Evolutionary conservation across 148 eudicot genomes (phyloP).

Genomic region (Cornus florida): DNA sequence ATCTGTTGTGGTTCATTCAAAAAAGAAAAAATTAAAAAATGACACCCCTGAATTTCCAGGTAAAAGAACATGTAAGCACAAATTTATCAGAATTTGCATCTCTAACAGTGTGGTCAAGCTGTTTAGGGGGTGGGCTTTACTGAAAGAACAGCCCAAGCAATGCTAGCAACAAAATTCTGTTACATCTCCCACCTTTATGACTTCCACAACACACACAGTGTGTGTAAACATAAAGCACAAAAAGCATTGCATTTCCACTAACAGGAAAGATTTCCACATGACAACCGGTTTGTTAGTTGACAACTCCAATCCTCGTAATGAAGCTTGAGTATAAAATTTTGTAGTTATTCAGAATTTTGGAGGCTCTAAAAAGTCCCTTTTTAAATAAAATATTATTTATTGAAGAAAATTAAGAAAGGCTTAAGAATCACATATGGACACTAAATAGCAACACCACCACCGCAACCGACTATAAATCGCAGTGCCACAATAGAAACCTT

Average conservation of each 20-base stretch:
- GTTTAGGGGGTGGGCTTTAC: background rate
- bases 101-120: no score
- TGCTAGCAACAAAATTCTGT: background rate
- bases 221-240: background rate
- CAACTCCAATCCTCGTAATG: background rate
- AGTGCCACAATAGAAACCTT: background rate
- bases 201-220: background rate
- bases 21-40: no score
- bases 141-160: background rate
- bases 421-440: background rate
- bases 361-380: background rate
- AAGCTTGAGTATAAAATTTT: background rate
- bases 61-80: background rate
- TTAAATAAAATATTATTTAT: background rate
- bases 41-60: background rate
- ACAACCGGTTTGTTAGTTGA: background rate
- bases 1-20: background rate
- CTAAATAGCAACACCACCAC: background rate
- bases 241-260: background rate
- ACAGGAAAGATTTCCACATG: background rate
- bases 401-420: background rate
- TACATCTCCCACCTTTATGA: background rate
- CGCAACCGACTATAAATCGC: background rate
- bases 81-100: background rate
- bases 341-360: background rate